Evolutionary conservation across 2,329 filamentous ascomycete genomes (phyloP).

Genomic region (Colletotrichum australisinense): DNA sequence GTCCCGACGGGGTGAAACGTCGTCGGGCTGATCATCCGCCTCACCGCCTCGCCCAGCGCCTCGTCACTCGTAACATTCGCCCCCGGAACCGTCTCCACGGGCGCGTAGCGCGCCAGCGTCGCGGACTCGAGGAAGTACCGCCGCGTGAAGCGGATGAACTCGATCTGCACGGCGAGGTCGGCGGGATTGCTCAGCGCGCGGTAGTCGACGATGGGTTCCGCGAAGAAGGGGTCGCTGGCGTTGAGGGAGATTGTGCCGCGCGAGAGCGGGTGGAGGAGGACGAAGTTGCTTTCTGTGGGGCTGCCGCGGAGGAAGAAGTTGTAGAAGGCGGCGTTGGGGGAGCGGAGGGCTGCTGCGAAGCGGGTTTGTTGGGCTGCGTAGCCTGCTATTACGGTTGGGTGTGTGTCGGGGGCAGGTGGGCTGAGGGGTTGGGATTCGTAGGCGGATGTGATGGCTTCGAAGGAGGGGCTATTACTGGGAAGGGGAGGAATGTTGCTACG

Average conservation of each 20-base stretch:
- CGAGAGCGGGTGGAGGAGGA: slow-evolving; percentile 37
- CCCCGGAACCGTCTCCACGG: slow-evolving; percentile 43
- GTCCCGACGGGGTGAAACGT: slow-evolving; percentile 34
- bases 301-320: too few species aligned
- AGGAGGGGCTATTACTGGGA: slow-evolving; percentile 36
- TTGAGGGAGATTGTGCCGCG: slow-evolving; percentile 46
- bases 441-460: slow-evolving; percentile 34
- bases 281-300: slow-evolving; percentile 12
- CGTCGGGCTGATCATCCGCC: slow-evolving; percentile 27
- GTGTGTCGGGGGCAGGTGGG: slow-evolving; percentile 37
- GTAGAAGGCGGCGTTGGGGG: background rate
- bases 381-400: slow-evolving; percentile 37
- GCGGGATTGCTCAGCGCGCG: slow-evolving; percentile 42
- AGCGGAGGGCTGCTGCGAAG: slow-evolving; percentile 34
- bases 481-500: slow-evolving; percentile 37
- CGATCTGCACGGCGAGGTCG: slow-evolving; percentile 42
- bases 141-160: slow-evolving; percentile 42
- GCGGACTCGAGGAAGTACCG: slow-evolving; percentile 47
- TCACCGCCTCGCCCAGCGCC: slow-evolving; percentile 27
- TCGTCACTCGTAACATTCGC: slow-evolving; percentile 30
- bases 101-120: slow-evolving; percentile 41
- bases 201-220: slow-evolving; percentile 43
- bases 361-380: slow-evolving; percentile 54
- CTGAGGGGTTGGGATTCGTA: slow-evolving; percentile 37
- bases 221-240: slow-evolving; percentile 41